phyloP scores from a whole-genome alignment of 495 filamentous ascomycete species.

The Tuber brumale region DNA sequence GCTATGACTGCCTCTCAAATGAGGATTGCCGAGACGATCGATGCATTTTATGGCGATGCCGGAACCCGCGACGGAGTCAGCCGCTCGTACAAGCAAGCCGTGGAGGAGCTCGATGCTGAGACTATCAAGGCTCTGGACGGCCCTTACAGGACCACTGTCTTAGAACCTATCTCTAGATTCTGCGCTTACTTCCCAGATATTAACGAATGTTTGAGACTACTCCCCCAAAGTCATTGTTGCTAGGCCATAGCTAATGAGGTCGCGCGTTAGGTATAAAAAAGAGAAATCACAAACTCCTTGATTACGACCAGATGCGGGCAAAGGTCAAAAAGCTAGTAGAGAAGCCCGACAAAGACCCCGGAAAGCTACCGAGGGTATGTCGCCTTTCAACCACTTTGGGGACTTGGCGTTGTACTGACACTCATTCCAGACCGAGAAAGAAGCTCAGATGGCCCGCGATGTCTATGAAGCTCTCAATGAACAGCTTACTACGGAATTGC shows the following conservation, averaged over 20 bases:
- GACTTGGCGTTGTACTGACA: not conserved
- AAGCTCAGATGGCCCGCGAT: slow-evolving; percentile 83
- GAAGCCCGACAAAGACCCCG: slow-evolving; percentile 96
- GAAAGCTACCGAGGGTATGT: slow-evolving; percentile 71
- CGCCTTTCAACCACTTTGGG: not conserved
- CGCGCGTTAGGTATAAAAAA: slow-evolving; percentile 77
- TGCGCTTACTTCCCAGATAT: slow-evolving; percentile 99
- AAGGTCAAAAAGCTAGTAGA: slow-evolving; percentile 95
- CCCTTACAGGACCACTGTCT: slow-evolving; percentile 88
- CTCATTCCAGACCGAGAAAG: slow-evolving; percentile 60
- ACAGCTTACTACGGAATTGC: slow-evolving; percentile 83
- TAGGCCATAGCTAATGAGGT: not conserved
- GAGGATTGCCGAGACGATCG: slow-evolving; percentile 98
- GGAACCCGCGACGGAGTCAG: slow-evolving; percentile 91
- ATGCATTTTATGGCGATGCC: slow-evolving; percentile 96
- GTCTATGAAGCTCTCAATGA: slow-evolving; percentile 96
- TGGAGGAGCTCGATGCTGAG: slow-evolving; percentile 93
- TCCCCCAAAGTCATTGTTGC: not conserved
- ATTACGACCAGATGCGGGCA: slow-evolving; percentile 91
- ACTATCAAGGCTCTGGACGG: slow-evolving; percentile 97
- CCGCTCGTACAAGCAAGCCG: slow-evolving; percentile 93
- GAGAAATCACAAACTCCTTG: slow-evolving; percentile 91
- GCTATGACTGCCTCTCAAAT: slow-evolving; percentile 99
- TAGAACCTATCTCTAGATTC: slow-evolving; percentile 90
- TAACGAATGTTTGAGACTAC: slow-evolving; percentile 71